Evolutionary conservation across 2,329 filamentous ascomycete species (phyloP).

Genomic region (Cytospora piceicola): DNA sequence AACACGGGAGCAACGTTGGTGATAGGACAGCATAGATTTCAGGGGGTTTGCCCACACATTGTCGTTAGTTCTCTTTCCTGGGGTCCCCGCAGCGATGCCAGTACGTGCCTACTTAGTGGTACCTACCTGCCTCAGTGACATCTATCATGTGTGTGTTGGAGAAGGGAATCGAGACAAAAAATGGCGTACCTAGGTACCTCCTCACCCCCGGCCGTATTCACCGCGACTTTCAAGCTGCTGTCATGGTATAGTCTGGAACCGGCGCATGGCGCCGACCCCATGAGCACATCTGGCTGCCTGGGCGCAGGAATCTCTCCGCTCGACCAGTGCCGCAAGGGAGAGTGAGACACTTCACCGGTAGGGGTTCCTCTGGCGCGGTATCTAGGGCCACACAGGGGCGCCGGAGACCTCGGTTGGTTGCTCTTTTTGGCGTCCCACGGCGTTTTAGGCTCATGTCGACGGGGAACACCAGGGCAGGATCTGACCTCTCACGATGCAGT

Average conservation of each 20-base stretch:
- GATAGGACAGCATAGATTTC: neutral
- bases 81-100: neutral
- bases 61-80: neutral
- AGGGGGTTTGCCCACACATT: neutral
- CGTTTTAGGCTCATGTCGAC: neutral
- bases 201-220: neutral
- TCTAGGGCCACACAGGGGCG: neutral
- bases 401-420: neutral
- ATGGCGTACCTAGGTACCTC: no score
- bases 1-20: neutral
- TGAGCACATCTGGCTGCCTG: neutral
- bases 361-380: neutral
- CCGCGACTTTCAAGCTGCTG: neutral
- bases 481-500: neutral
- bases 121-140: no score
- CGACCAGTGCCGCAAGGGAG: slow-evolving; percentile 1
- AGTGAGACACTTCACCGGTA: neutral
- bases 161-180: neutral
- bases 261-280: neutral
- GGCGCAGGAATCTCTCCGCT: neutral
- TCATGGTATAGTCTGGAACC: neutral
- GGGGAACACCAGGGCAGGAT: neutral
- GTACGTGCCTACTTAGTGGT: no score
- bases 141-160: neutral
- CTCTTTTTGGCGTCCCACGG: neutral